Conservation (phyloP, 2,329 filamentous ascomycete genomes). For the Fusarium falciforme region DNA sequence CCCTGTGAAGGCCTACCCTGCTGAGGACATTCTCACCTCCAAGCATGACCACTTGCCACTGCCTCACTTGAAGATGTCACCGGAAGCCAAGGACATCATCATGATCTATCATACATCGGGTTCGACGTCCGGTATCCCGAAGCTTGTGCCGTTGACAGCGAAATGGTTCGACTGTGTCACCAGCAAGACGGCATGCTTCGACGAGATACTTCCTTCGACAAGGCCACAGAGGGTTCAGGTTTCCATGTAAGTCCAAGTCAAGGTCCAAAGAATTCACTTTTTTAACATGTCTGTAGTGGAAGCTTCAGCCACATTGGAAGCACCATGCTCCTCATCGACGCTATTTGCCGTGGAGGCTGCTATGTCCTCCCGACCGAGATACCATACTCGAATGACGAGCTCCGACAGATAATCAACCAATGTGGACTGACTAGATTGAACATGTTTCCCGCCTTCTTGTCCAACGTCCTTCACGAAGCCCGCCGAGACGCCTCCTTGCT, state of each 20-base stretch:
- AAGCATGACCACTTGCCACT: neutral
- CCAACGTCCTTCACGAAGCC: constrained; percentile 18
- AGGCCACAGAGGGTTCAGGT: neutral
- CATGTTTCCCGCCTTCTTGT: constrained; percentile 19
- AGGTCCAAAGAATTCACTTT: rapidly evolving
- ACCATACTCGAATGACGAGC: constrained; percentile 13
- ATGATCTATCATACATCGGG: constrained; percentile 38
- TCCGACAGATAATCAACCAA: constrained; percentile 13
- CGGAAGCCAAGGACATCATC: constrained; percentile 2
- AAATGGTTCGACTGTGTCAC: constrained; percentile 21
- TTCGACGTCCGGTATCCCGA: constrained; percentile 34
- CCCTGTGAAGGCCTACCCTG: constrained; percentile 4
- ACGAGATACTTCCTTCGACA: neutral
- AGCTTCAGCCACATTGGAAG: constrained; percentile 33
- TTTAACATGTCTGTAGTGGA: constrained; percentile 15
- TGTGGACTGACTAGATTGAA: constrained; percentile 6
- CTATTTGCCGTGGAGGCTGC: constrained; percentile 14
- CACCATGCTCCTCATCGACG: neutral
- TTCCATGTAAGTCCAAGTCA: neutral
- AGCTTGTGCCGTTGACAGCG: constrained; percentile 33
- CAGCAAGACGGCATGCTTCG: neutral
- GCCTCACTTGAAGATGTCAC: neutral
- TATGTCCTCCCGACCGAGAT: constrained; percentile 22
- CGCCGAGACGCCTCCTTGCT: constrained; percentile 18
- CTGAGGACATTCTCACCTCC: neutral